Conservation (phyloP, 495 filamentous ascomycete species). For the Elasticomyces elasticus region DNA sequence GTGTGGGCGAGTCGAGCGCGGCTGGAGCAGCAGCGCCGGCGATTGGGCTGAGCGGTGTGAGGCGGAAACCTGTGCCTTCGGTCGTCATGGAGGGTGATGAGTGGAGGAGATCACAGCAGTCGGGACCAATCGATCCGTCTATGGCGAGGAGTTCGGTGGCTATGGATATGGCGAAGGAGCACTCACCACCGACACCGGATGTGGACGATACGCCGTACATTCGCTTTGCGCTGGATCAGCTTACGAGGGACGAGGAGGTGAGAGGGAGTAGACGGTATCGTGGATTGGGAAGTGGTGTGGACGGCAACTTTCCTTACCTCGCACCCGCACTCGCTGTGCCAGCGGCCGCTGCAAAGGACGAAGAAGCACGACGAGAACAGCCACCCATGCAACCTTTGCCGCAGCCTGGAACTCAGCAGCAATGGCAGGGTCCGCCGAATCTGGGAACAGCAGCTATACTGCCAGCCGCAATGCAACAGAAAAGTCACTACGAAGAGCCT, state of each 20-base stretch:
- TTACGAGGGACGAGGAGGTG: slow-evolving; percentile 56
- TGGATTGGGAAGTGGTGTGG: slow-evolving; percentile 7
- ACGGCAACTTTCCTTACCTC: slow-evolving; percentile 9
- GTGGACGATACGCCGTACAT: slow-evolving; percentile 61
- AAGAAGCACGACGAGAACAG: not conserved
- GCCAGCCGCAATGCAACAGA: not conserved
- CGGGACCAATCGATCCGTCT: slow-evolving; percentile 5
- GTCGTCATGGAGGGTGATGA: slow-evolving; percentile 16
- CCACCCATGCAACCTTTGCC: not conserved
- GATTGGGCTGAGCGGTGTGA: slow-evolving; percentile 13
- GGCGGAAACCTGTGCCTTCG: slow-evolving; percentile 18
- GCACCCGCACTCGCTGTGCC: slow-evolving; percentile 2
- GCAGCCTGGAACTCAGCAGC: not conserved
- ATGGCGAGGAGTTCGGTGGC: slow-evolving; percentile 11
- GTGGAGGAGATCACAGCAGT: not conserved
- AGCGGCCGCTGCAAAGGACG: not conserved
- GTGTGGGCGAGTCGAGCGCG: not conserved
- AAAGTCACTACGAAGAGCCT: not conserved
- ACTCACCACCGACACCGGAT: slow-evolving; percentile 48
- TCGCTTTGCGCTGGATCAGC: slow-evolving; percentile 61
- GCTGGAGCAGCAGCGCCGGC: not conserved
- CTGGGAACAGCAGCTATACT: not conserved
- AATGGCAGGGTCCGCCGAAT: not conserved
- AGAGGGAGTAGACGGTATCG: slow-evolving; percentile 17
- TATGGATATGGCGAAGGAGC: slow-evolving; percentile 28